phyloP scores from a whole-genome alignment of 2,329 filamentous ascomycete species.

The Fusarium subglutinans region DNA sequence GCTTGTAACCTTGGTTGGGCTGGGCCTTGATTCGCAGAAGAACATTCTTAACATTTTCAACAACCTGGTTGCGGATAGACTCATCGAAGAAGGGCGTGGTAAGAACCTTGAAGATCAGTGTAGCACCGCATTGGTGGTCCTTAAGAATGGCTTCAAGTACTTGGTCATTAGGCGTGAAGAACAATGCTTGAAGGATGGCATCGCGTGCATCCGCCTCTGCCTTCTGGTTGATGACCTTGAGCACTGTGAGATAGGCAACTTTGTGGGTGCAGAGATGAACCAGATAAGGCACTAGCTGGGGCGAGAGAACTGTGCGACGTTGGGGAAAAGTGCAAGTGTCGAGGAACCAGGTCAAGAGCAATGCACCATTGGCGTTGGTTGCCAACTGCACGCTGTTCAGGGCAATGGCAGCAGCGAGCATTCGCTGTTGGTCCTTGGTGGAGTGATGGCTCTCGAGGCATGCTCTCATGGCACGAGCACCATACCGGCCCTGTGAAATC shows the following conservation, averaged over 20 bases:
- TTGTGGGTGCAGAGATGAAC: slow-evolving; percentile 98
- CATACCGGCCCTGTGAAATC: slow-evolving; percentile 90
- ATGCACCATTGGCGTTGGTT: slow-evolving; percentile 93
- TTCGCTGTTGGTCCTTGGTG: slow-evolving; percentile 92
- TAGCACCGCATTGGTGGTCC: slow-evolving; percentile 92
- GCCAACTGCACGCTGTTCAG: slow-evolving; percentile 95
- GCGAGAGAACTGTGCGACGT: slow-evolving; percentile 89
- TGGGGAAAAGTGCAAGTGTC: slow-evolving; percentile 97
- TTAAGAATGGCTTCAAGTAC: slow-evolving; percentile 88
- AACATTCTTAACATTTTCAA: slow-evolving; percentile 91
- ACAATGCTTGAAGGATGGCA: slow-evolving; percentile 86
- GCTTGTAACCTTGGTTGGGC: slow-evolving; percentile 95
- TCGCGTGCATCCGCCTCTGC: slow-evolving; percentile 93
- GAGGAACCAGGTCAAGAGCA: slow-evolving; percentile 96
- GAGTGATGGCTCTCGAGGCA: slow-evolving; percentile 96
- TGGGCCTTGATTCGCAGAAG: slow-evolving; percentile 91
- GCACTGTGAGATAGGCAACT: slow-evolving; percentile 94
- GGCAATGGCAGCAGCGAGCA: slow-evolving; percentile 95
- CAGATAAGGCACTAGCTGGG: slow-evolving; percentile 89
- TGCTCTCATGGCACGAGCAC: slow-evolving; percentile 93
- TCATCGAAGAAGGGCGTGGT: slow-evolving; percentile 98
- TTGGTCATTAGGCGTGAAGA: slow-evolving; percentile 89
- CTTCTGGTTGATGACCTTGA: slow-evolving; percentile 99
- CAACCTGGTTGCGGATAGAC: slow-evolving; percentile 83
- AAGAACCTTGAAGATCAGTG: slow-evolving; percentile 97